phyloP scores from a whole-genome alignment of 2,329 filamentous ascomycete genomes.

The Penicillium griseofulvum region DNA sequence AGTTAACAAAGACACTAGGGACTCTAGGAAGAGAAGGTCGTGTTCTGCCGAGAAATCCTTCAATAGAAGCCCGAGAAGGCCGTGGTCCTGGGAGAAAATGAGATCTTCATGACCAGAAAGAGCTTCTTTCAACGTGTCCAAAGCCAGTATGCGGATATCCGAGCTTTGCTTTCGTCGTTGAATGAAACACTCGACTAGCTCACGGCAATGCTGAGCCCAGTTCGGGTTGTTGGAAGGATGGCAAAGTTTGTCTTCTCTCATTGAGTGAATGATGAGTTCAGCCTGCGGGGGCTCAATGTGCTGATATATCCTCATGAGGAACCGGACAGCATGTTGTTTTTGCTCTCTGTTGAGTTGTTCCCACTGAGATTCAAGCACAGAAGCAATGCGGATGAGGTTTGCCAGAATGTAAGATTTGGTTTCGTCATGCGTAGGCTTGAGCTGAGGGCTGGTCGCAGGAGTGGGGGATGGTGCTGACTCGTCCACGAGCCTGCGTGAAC shows the following conservation, averaged over 20 bases:
- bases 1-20: conserved; percentile 40
- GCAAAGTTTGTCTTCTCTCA: conserved; percentile 35
- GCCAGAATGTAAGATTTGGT: conserved; percentile 38
- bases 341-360: conserved; percentile 37
- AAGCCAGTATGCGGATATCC: conserved; percentile 40
- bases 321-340: conserved; percentile 34
- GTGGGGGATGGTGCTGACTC: conserved; percentile 23
- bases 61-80: conserved; percentile 34
- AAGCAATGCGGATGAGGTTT: conserved; percentile 38
- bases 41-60: conserved; percentile 37
- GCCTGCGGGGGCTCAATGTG: conserved; percentile 40
- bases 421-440: conserved; percentile 35
- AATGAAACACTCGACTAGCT: conserved; percentile 39
- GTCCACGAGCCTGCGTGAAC: conserved; percentile 35
- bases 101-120: conserved; percentile 33
- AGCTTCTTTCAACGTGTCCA: conserved; percentile 42
- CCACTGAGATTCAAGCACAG: conserved; percentile 39
- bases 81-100: conserved; percentile 32
- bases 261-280: conserved; percentile 38
- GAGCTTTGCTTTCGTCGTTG: conserved; percentile 37
- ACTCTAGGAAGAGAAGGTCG: conserved; percentile 39
- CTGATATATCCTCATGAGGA: conserved; percentile 37
- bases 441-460: conserved; percentile 24
- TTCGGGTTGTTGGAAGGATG: conserved; percentile 29
- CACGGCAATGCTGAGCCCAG: conserved; percentile 36